Evolutionary conservation across 148 eudicot species (phyloP).

Genomic region (Vaccinium vitisidaea): DNA sequence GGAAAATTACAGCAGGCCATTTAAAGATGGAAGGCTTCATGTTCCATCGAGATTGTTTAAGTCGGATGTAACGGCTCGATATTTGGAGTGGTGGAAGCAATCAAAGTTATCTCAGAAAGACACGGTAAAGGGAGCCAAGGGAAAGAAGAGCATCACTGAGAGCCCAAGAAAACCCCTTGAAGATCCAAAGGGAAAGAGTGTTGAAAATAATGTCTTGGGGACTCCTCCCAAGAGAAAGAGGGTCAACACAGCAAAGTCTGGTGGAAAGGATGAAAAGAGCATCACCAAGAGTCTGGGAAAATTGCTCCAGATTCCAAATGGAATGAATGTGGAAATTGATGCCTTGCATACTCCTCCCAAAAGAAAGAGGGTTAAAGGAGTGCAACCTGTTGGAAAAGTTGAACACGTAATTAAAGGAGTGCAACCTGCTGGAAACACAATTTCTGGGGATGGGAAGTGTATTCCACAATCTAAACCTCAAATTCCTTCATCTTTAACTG

Average conservation of each 20-base stretch:
- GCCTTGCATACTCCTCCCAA: neutral
- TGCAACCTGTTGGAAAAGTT: slow-evolving; percentile 5
- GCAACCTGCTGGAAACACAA: neutral
- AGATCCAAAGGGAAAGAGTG: neutral
- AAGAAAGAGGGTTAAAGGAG: neutral
- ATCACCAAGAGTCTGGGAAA: neutral
- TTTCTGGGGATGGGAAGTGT: neutral
- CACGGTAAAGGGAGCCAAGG: neutral
- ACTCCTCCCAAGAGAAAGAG: neutral
- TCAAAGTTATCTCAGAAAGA: slow-evolving; percentile 10
- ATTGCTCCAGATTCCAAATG: neutral
- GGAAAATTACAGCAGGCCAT: slow-evolving; percentile 15
- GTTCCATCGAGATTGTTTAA: slow-evolving; percentile 15
- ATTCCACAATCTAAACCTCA: neutral
- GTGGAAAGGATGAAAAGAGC: neutral
- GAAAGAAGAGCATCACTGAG: neutral
- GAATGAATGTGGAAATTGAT: neutral
- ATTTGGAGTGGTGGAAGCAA: slow-evolving; percentile 3
- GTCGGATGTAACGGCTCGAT: slow-evolving; percentile 14
- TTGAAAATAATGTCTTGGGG: neutral
- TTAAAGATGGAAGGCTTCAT: slow-evolving; percentile 15
- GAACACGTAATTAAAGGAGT: neutral
- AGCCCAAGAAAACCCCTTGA: neutral
- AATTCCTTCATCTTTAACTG: neutral
- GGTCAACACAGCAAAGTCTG: neutral